These are phyloP conservation scores for Schizopora paradoxa DNA, from an alignment of 1,284 basidiomycete species.

Conservation along the genomic window DNA sequence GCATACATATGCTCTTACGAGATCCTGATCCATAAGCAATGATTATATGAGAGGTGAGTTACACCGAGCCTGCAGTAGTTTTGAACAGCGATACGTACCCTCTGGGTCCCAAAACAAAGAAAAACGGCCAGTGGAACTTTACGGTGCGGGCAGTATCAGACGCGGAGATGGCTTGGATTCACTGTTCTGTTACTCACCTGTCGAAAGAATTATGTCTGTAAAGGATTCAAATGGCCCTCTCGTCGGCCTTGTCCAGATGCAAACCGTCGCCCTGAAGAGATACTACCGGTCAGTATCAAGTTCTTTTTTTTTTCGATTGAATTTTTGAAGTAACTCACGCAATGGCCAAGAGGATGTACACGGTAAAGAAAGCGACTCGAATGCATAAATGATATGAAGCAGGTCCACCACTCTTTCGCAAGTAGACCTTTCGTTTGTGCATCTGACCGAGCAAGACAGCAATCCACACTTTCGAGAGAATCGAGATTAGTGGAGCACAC, in stretches of 20 bases:
- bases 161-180: not conserved
- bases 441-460: not conserved
- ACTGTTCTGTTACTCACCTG: not conserved
- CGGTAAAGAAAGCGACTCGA: slow-evolving; percentile 2
- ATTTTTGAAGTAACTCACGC: not conserved
- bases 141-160: not conserved
- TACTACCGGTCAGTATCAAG: too few species aligned
- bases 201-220: slow-evolving; percentile 1
- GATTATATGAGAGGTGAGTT: too few species aligned
- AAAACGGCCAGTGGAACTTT: slow-evolving; percentile 4
- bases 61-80: not conserved
- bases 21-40: too few species aligned
- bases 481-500: not conserved
- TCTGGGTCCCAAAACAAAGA: slow-evolving; percentile 8
- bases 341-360: not conserved
- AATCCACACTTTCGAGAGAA: not conserved
- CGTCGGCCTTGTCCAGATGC: not conserved
- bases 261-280: slow-evolving; percentile 2
- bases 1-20: too few species aligned
- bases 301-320: too few species aligned
- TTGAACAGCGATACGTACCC: not conserved
- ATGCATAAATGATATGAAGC: slow-evolving; percentile 6
- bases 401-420: slow-evolving; percentile 2
- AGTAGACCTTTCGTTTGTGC: not conserved
- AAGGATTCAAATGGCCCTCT: not conserved